Conservation (phyloP, 2,329 filamentous ascomycete species). For the Diaporthe batatas region DNA sequence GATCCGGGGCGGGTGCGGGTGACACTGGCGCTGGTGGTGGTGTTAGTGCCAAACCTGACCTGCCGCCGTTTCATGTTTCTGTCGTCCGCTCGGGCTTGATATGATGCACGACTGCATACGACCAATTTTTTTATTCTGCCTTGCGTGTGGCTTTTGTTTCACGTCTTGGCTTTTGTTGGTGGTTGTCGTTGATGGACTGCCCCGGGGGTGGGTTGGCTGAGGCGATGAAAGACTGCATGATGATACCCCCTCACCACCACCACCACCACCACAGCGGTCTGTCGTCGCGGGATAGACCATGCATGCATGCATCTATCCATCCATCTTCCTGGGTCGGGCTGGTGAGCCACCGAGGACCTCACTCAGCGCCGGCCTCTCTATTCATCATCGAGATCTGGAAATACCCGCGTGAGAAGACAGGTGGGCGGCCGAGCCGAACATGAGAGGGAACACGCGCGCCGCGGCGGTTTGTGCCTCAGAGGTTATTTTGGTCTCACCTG, state of each 20-base stretch:
- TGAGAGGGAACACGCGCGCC: too few species aligned
- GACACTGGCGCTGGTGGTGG: background rate
- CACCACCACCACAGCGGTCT: too few species aligned
- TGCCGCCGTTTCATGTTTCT: constrained; percentile 27
- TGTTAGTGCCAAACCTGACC: constrained; percentile 8
- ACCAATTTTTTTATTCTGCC: too few species aligned
- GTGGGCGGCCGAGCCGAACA: rapidly evolving
- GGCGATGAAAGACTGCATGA: too few species aligned
- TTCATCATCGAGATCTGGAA: too few species aligned
- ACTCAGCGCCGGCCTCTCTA: background rate
- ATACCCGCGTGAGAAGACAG: background rate
- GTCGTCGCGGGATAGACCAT: too few species aligned
- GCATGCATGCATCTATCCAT: background rate
- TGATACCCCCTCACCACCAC: too few species aligned
- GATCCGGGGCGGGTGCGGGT: background rate
- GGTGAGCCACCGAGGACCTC: background rate
- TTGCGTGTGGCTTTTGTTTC: background rate
- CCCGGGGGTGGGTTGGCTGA: too few species aligned
- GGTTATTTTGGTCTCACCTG: too few species aligned
- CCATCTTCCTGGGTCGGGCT: background rate
- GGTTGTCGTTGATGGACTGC: too few species aligned
- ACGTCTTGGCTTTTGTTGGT: background rate
- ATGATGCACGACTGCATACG: background rate
- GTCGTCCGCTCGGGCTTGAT: too few species aligned
- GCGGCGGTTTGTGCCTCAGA: background rate